phyloP scores from a whole-genome alignment of 1,284 basidiomycete genomes.

The Apiotrichum gracile region DNA sequence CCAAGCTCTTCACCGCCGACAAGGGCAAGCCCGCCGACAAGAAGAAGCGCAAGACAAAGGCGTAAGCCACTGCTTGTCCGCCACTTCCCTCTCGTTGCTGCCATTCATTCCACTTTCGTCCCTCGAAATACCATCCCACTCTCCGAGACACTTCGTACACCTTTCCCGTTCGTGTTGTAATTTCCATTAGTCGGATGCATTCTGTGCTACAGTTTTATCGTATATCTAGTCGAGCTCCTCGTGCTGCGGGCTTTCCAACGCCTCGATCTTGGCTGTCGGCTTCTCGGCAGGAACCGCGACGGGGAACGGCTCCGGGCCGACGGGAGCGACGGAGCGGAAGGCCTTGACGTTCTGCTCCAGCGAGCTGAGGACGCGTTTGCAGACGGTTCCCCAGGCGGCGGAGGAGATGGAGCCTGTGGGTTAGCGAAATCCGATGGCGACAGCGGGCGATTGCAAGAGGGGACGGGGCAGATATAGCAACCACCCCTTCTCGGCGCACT shows the following conservation, averaged over 20 bases:
- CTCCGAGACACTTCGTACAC: neutral
- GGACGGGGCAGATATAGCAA: no score
- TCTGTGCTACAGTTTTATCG: neutral
- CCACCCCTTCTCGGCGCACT: no score
- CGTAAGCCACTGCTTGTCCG: no score
- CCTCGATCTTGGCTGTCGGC: neutral
- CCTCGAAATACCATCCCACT: neutral
- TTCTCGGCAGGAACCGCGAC: neutral
- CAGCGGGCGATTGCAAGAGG: no score
- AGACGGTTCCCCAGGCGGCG: constrained; percentile 85
- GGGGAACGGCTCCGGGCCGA: neutral
- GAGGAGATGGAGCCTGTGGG: constrained; percentile 75
- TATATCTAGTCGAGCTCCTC: neutral
- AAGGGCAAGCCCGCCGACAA: constrained; percentile 11
- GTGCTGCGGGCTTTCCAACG: neutral
- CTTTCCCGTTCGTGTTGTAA: no score
- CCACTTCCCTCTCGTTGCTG: neutral
- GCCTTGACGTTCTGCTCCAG: constrained; percentile 65
- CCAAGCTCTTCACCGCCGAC: constrained; percentile 36
- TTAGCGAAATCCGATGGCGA: no score
- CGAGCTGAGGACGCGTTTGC: constrained; percentile 66
- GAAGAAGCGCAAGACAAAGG: neutral
- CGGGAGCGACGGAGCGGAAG: constrained; percentile 3
- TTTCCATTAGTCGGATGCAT: neutral
- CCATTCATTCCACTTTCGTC: neutral